Percentiles rank a stretch among this genome's conserved stretches.
phyloP scores from a whole-genome alignment of 2,329 filamentous ascomycete species.

The Lasiodiplodia hormozganensis region DNA sequence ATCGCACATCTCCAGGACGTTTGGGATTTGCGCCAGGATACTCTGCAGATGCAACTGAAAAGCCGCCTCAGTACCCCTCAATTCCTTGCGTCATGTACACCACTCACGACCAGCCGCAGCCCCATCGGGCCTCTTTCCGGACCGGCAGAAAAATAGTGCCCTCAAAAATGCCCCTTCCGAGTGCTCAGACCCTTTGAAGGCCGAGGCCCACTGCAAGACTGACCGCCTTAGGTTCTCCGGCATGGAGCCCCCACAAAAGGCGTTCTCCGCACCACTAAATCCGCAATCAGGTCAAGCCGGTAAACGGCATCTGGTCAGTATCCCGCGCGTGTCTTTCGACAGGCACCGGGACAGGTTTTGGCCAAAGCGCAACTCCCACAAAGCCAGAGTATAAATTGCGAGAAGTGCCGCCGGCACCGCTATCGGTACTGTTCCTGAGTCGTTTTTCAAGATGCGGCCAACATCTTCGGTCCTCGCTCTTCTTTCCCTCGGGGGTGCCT shows the following conservation, averaged over 20 bases:
- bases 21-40: not conserved
- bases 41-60: not conserved
- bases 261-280: not conserved
- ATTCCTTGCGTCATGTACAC: not conserved
- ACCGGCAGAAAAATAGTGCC: not conserved
- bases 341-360: not conserved
- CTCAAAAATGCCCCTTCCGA: not conserved
- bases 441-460: not conserved
- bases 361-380: not conserved
- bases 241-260: not conserved
- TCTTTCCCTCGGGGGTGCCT: not conserved
- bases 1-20: not conserved
- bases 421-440: not conserved
- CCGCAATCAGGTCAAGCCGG: not conserved
- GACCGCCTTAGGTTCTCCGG: not conserved
- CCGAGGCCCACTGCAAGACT: not conserved
- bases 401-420: not conserved
- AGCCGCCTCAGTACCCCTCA: not conserved
- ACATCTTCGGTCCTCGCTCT: not conserved
- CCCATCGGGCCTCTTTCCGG: not conserved
- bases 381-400: not conserved
- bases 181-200: not conserved
- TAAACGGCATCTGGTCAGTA: not conserved
- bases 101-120: not conserved
- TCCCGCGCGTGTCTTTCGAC: slow-evolving; percentile 8